Evolutionary conservation across 164 flowering plant genomes (phyloP).

Genomic region (Tetrastigma voinierianum): DNA sequence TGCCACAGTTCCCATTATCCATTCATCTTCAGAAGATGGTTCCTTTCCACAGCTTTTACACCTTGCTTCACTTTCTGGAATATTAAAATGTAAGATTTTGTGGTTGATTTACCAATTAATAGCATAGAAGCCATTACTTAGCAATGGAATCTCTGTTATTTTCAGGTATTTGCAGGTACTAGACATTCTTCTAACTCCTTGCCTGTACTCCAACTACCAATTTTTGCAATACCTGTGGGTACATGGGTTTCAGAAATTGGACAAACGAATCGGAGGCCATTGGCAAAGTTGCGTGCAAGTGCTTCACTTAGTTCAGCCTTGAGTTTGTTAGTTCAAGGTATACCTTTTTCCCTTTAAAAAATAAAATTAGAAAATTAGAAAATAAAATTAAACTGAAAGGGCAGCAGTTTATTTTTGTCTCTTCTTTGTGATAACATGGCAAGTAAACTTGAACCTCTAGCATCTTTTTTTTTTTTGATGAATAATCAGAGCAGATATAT

Average conservation of each 20-base stretch:
- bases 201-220: slow-evolving; percentile 57
- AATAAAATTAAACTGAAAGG: neutral
- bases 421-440: too few species aligned
- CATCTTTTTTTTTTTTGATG: too few species aligned
- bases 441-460: too few species aligned
- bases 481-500: too few species aligned
- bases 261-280: slow-evolving; percentile 50
- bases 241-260: slow-evolving; percentile 95
- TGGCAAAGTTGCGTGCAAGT: slow-evolving; percentile 79
- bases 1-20: slow-evolving; percentile 80
- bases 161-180: slow-evolving; percentile 83
- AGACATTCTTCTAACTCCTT: slow-evolving; percentile 47
- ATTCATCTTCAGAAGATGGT: slow-evolving; percentile 67
- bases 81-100: slow-evolving; percentile 70
- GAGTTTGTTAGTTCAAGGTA: slow-evolving; percentile 77
- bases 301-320: slow-evolving; percentile 81
- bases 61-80: slow-evolving; percentile 87
- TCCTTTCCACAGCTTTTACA: slow-evolving; percentile 84
- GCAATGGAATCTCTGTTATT: slow-evolving; percentile 7
- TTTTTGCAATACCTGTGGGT: slow-evolving; percentile 67
- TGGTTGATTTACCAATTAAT: neutral
- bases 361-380: neutral
- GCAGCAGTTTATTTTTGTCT: too few species aligned
- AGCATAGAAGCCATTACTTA: slow-evolving; percentile 2
- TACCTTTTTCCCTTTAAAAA: neutral